Base-by-base conservation (phyloP, 75 land plant species). In the Gnetum montanum region DNA sequence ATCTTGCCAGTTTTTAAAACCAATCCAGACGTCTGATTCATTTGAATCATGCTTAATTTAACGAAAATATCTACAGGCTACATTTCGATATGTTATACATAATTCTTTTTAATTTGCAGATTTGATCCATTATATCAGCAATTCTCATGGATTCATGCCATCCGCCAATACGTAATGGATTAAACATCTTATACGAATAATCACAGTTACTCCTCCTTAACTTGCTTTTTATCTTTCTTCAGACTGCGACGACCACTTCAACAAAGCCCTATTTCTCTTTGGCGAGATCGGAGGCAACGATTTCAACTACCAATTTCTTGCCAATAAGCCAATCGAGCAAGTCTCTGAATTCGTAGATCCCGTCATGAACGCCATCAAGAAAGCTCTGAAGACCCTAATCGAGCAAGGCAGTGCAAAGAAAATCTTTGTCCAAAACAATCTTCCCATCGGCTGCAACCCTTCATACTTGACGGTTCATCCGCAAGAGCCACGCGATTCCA, bases 201-300 rank as follows among this genome's bases (percentile, higher is more conserved):
- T n/a, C n/a, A n/a, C n/a, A n/a, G n/a, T n/a, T n/a, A n/a, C n/a
- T n/a, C n/a, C n/a, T n/a, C n/a, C n/a, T n/a, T n/a, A n/a, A n/a
- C n/a, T n/a, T n/a, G n/a, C n/a, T n/a, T n/a, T n/a, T n/a, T n/a
- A n/a, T n/a, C n/a, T n/a, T n/a, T 12, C 4, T 12, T 11, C 1
- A 59, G 61, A 56, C n/a, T 57, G 66, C 18, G n/a, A 58, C 2
- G 11, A 38, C 8, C 36, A 46, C n/a, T 20, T 62, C 37, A 34
- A 10, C 4, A 62, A 35, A 25, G 43, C 71, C 8, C 15, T 69
- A 8, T 51, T 61, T 29, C 2, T 61, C 27, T 24, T 69, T 29
- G 71, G 71, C 34, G 71, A 69, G 53, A 69, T 69, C 5, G 71
- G 67, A 2, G 71, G 67, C 5, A 69, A 69, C n/a, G 71, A 69